phyloP scores from a whole-genome alignment of 768 basidiomycete species.

The Gloeostereum incarnatum region DNA sequence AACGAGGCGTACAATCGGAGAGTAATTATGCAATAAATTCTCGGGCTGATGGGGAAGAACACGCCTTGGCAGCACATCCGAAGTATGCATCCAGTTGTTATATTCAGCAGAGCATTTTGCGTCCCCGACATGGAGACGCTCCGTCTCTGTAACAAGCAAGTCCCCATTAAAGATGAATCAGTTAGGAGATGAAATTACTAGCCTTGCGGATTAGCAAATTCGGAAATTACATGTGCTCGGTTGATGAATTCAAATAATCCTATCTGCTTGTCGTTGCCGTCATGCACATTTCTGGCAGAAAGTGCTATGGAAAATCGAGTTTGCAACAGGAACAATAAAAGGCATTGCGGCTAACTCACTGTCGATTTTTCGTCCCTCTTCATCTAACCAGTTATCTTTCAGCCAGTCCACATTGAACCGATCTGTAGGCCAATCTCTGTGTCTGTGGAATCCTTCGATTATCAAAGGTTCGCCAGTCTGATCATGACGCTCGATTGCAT shows the following conservation, averaged over 20 bases:
- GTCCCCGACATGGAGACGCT: slow-evolving; percentile 74
- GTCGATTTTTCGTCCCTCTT: too few relatives aligned
- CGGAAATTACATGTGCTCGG: slow-evolving; percentile 23
- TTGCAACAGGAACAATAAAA: too few relatives aligned
- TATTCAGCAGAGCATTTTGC: slow-evolving; percentile 57
- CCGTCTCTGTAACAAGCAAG: slow-evolving; percentile 36
- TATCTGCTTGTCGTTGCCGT: slow-evolving; percentile 44
- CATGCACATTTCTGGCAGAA: slow-evolving; percentile 53
- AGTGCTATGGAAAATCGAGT: too few relatives aligned
- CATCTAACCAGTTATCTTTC: too few relatives aligned
- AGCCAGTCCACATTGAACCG: slow-evolving; percentile 51
- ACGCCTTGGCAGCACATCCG: slow-evolving; percentile 37
- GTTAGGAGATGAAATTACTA: neutral
- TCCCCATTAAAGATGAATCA: neutral
- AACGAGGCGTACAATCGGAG: slow-evolving; percentile 33
- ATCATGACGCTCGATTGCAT: slow-evolving; percentile 39
- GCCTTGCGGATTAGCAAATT: slow-evolving; percentile 23
- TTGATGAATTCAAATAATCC: slow-evolving; percentile 43
- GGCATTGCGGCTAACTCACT: too few relatives aligned
- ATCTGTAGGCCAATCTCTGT: slow-evolving; percentile 41
- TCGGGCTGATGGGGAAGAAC: slow-evolving; percentile 43
- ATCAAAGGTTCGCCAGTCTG: slow-evolving; percentile 49
- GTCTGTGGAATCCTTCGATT: slow-evolving; percentile 50
- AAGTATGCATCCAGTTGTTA: slow-evolving; percentile 47
- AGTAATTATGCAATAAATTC: slow-evolving; percentile 52